Conservation (phyloP, 2,329 filamentous ascomycete species). For the Lachnellula subtilissima region DNA sequence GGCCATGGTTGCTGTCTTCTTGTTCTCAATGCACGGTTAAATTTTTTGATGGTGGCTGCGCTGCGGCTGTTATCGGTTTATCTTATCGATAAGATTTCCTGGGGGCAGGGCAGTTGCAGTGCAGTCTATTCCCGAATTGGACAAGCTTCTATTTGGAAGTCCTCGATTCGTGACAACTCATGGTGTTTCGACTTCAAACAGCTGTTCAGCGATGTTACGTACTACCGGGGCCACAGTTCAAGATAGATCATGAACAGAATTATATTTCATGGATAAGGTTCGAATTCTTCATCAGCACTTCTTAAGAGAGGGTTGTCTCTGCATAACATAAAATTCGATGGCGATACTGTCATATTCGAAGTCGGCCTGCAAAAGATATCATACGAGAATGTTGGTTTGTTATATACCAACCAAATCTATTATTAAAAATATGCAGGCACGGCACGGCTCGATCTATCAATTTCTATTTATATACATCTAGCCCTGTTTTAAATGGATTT, state of each 20-base stretch:
- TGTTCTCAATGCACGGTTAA: neutral
- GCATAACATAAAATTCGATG: conserved; percentile 49
- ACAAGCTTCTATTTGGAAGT: too few species aligned
- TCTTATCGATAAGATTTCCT: neutral
- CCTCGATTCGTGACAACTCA: too few species aligned
- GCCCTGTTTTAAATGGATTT: too few species aligned
- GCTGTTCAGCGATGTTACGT: too few species aligned
- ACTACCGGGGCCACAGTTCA: conserved; percentile 16
- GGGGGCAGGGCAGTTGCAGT: too few species aligned
- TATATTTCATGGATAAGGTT: conserved; percentile 19
- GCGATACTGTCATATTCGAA: conserved; percentile 52
- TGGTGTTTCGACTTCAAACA: too few species aligned
- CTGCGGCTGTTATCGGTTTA: neutral
- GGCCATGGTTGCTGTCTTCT: conserved; percentile 21
- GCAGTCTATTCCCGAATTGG: too few species aligned
- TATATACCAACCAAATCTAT: too few species aligned
- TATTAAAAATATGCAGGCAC: too few species aligned
- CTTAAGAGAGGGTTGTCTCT: conserved; percentile 44
- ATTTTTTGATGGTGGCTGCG: neutral
- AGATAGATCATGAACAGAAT: conserved; percentile 10
- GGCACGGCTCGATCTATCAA: too few species aligned
- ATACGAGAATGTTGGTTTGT: too few species aligned
- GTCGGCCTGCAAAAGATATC: conserved; percentile 49
- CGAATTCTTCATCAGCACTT: conserved; percentile 46
- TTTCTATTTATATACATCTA: too few species aligned